These are phyloP conservation scores for Termitomyces titanicus DNA, from an alignment of 768 basidiomycete genomes.

Conservation along the genomic window DNA sequence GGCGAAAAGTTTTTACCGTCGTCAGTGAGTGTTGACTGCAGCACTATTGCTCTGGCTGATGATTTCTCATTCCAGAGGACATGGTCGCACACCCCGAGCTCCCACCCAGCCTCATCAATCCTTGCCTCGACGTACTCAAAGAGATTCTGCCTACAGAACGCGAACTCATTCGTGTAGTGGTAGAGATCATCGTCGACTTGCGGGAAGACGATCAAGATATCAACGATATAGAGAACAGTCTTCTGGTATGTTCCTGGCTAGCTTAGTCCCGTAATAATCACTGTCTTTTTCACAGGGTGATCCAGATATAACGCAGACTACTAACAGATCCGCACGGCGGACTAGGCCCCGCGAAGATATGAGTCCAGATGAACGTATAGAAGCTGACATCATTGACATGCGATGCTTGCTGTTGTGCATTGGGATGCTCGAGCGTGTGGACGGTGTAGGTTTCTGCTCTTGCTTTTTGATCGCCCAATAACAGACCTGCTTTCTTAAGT, in stretches of 20 bases:
- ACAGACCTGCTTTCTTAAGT: conserved; percentile 28
- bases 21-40: conserved; percentile 59
- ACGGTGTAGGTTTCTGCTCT: conserved; percentile 62
- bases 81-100: conserved; percentile 85
- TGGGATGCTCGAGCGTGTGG: conserved; percentile 86
- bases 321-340: conserved; percentile 26
- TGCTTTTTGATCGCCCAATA: conserved; percentile 28
- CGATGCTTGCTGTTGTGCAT: conserved; percentile 82
- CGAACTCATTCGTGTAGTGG: conserved; percentile 83
- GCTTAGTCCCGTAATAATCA: background rate
- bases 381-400: conserved; percentile 71
- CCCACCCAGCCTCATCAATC: conserved; percentile 74
- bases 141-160: conserved; percentile 81
- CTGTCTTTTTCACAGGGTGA: conserved; percentile 17
- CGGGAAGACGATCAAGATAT: conserved; percentile 41
- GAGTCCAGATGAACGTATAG: conserved; percentile 60
- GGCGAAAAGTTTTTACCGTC: conserved; percentile 86
- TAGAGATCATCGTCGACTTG: conserved; percentile 80
- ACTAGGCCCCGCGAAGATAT: conserved; percentile 54
- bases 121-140: conserved; percentile 82
- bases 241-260: conserved; percentile 9
- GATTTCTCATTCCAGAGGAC: conserved; percentile 48
- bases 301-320: conserved; percentile 23
- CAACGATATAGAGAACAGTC: conserved; percentile 20
- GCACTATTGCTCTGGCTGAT: background rate